phyloP scores from a whole-genome alignment of 228 moss, liverwort and hornwort genomes.

The Sphagnum fallax region DNA sequence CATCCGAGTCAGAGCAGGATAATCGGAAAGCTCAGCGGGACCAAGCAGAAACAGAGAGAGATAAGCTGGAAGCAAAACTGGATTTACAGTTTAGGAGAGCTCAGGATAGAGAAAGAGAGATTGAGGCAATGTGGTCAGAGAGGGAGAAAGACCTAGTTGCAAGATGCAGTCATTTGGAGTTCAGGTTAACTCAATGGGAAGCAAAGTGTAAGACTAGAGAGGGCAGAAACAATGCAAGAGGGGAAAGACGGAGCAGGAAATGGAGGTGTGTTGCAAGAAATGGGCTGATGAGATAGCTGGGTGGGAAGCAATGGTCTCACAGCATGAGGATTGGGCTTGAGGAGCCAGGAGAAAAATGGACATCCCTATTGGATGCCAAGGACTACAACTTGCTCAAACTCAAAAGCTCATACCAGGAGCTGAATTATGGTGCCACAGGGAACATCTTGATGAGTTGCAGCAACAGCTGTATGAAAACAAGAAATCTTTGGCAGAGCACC shows the following conservation, averaged over 20 bases:
- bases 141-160: constrained; percentile 48
- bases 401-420: constrained; percentile 15
- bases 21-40: constrained; percentile 53
- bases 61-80: constrained; percentile 57
- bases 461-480: constrained; percentile 21
- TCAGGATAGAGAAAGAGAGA: constrained; percentile 62
- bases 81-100: constrained; percentile 32
- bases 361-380: constrained; percentile 23
- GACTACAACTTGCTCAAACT: constrained; percentile 23
- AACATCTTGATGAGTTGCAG: constrained; percentile 8
- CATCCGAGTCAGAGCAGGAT: constrained; percentile 39
- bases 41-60: constrained; percentile 50
- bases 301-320: constrained; percentile 45
- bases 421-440: constrained; percentile 10
- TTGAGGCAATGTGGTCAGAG: constrained; percentile 64
- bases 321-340: constrained; percentile 39
- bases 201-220: constrained; percentile 40
- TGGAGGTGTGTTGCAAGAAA: constrained; percentile 46
- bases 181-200: constrained; percentile 46
- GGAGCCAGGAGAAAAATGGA: constrained; percentile 31
- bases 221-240: constrained; percentile 23
- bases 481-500: constrained; percentile 8
- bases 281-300: constrained; percentile 54
- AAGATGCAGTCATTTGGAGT: constrained; percentile 59
- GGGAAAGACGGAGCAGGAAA: constrained; percentile 46